Evolutionary conservation across 2,329 filamentous ascomycete genomes (phyloP), one percentile per base, ranked within the genome.

Genomic region (Cladosporium velox): DNA sequence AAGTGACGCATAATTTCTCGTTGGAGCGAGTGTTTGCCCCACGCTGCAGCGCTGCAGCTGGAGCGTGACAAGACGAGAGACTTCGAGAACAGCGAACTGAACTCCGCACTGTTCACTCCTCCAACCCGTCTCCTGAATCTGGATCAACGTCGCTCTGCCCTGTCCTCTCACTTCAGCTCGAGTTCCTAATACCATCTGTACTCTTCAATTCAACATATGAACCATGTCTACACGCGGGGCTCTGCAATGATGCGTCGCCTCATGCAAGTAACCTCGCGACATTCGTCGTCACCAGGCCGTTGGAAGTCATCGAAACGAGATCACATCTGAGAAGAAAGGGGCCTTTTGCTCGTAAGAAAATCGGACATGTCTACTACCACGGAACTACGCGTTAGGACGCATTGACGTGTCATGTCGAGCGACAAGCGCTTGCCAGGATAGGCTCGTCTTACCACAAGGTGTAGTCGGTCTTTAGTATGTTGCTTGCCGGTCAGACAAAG

Each of bases 1-100:
- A n/a, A 64, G 24, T 32, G 61, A 41, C 24, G 51, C 34, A 52
- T 64, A 52, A 57, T 55, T 64, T 47, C 51, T 52, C 6, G 44
- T 14, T 62, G 59, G 21, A 59, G 57, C 21, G 12, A 28, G 57
- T 44, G 18, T 49, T 18, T 61, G 59, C 59, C 59, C 59, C 59
- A 61, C 59, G 59, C 7, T 38, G 38, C 2, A 35, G 35, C 14
- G 35, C 35, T n/a, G 41, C 3, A 47, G n/a, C 41, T 47, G 41
- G 41, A 47, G 41, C 41, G 41, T 24, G 41, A 47, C 41, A 47
- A 47, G 41, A 24, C 41, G 41, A 47, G 41, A 47, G 41, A 47
- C 41, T 47, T 47, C 41, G 41, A 47, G 41, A 14, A 12, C 34
- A 35, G 34, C 34, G 34, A 47, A 21, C 41, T 47, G 41, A 47